These are phyloP conservation scores for Colletotrichum lindemuthianum DNA, from an alignment of 2,329 filamentous ascomycete species.

Conservation along the genomic window DNA sequence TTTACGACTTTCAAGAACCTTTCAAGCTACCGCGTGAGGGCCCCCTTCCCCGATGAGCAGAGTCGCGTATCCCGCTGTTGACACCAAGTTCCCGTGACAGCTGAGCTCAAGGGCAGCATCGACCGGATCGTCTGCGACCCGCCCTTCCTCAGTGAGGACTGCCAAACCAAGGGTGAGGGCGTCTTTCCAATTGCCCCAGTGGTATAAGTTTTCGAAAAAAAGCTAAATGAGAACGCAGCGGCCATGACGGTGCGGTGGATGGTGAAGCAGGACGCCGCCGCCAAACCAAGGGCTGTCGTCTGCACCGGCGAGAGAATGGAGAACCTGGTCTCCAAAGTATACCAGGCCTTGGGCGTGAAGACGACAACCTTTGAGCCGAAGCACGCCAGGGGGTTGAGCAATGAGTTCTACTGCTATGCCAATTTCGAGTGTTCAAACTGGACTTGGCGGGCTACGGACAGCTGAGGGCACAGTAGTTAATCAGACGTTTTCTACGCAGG, in stretches of 20 bases:
- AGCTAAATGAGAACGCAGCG: constrained; percentile 53
- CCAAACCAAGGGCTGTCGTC: constrained; percentile 63
- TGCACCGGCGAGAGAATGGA: constrained; percentile 85
- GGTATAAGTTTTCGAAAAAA: neutral
- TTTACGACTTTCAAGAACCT: constrained; percentile 79
- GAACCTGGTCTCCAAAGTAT: constrained; percentile 71
- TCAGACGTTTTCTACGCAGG: too few relatives aligned
- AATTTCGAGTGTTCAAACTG: constrained; percentile 75
- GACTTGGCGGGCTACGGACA: constrained; percentile 48
- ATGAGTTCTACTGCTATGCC: constrained; percentile 83
- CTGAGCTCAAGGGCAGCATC: constrained; percentile 68
- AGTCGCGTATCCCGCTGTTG: too few relatives aligned
- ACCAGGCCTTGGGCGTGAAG: constrained; percentile 67
- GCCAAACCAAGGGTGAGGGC: constrained; percentile 76
- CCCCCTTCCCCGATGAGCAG: neutral
- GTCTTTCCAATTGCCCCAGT: neutral
- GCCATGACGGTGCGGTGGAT: constrained; percentile 82
- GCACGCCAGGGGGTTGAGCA: constrained; percentile 79
- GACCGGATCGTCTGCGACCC: constrained; percentile 81
- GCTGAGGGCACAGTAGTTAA: neutral
- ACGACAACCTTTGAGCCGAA: constrained; percentile 75
- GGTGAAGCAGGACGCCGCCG: constrained; percentile 52
- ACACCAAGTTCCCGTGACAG: constrained; percentile 40
- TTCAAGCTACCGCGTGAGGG: constrained; percentile 67
- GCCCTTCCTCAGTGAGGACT: constrained; percentile 82